phyloP scores from a whole-genome alignment of 2,329 filamentous ascomycete species.

The Fusarium nanum region DNA sequence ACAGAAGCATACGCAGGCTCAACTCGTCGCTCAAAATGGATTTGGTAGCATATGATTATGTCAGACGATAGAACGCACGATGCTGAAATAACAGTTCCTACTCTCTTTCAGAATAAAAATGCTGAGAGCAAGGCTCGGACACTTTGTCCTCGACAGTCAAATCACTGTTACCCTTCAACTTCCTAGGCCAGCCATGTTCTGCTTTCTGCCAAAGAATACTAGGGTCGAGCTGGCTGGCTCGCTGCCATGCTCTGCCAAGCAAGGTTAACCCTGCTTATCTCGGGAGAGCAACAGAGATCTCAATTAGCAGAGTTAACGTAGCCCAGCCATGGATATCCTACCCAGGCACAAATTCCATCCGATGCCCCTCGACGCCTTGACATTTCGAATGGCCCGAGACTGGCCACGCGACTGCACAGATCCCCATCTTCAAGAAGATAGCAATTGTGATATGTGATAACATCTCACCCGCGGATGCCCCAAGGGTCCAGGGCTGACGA shows the following conservation, averaged over 20 bases:
- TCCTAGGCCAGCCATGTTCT: not conserved
- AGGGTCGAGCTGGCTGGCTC: not conserved
- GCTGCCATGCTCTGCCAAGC: not conserved
- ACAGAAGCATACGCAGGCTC: not conserved
- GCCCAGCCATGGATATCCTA: not conserved
- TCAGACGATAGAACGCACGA: not conserved
- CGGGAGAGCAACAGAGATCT: not conserved
- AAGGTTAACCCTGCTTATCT: slow-evolving; percentile 14
- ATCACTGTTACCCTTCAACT: not conserved
- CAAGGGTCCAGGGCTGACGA: not conserved
- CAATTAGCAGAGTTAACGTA: not conserved
- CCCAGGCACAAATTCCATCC: not conserved
- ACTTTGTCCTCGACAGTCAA: not conserved
- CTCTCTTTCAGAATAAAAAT: not conserved
- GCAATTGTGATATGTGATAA: not conserved
- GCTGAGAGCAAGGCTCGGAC: not conserved
- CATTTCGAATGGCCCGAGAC: not conserved
- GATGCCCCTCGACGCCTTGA: not conserved
- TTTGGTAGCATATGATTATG: not conserved
- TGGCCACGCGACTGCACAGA: not conserved
- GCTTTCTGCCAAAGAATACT: not conserved
- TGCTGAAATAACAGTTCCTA: not conserved
- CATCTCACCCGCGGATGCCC: not conserved
- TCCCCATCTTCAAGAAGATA: not conserved
- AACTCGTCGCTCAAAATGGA: not conserved